Conservation (phyloP, 805 yeast species). For the Wickerhamomyces xylosicus region DNA sequence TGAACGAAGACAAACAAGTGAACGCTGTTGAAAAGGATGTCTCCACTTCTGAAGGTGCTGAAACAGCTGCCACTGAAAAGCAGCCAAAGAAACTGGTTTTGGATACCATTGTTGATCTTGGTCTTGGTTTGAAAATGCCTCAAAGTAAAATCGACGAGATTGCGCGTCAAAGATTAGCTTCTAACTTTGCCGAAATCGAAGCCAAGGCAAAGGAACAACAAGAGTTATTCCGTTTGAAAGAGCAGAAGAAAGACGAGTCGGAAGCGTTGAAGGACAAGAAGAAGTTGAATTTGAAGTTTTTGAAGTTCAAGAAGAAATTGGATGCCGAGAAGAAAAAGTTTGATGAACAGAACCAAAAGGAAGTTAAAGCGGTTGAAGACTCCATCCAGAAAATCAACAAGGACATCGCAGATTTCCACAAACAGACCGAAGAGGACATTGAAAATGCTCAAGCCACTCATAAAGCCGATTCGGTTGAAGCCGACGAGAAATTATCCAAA, state of each 20-base stretch:
- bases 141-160: conserved; percentile 17
- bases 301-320: conserved; percentile 18
- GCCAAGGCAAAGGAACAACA: conserved; percentile 17
- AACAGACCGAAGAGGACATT: conserved; percentile 14
- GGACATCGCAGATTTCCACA: conserved; percentile 14
- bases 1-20: no score
- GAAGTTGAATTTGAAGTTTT: conserved; percentile 16
- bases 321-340: conserved; percentile 15
- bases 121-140: conserved; percentile 20
- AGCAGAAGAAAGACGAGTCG: conserved; percentile 17
- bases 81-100: conserved; percentile 9
- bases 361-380: conserved; percentile 13
- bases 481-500: conserved; percentile 12
- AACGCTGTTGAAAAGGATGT: neutral
- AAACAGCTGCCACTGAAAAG: conserved; percentile 1
- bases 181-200: conserved; percentile 13
- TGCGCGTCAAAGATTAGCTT: conserved; percentile 15
- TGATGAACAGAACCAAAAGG: conserved; percentile 8
- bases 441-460: conserved; percentile 10
- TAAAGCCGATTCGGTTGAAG: conserved; percentile 5
- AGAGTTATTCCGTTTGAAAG: conserved; percentile 14
- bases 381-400: conserved; percentile 13
- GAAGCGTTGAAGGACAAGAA: conserved; percentile 17
- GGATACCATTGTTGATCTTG: conserved; percentile 17
- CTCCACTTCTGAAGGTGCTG: conserved; percentile 1